Percentiles rank a stretch among this genome's conserved stretches.
These are phyloP conservation scores for Aquilaria yunnanensis DNA, from an alignment of 345 rosid genomes.

Conservation along the genomic window DNA sequence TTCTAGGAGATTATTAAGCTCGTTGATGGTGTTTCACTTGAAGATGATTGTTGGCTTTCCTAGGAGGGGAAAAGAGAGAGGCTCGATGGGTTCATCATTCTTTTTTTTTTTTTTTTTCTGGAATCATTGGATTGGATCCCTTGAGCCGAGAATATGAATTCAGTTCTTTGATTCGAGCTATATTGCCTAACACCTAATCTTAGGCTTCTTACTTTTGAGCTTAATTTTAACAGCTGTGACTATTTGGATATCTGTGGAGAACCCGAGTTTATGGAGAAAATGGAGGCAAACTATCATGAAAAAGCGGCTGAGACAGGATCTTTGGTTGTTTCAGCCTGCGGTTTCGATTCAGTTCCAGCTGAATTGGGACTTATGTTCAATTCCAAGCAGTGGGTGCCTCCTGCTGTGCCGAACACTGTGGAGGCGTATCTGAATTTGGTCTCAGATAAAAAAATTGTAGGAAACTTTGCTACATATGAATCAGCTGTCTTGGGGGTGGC, in stretches of 20 bases:
- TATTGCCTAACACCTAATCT: too few relatives aligned
- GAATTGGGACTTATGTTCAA: slow-evolving; percentile 74
- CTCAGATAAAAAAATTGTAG: slow-evolving; percentile 64
- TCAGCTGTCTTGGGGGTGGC: slow-evolving; percentile 85
- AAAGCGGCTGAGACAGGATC: slow-evolving; percentile 65
- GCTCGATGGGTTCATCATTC: too few relatives aligned
- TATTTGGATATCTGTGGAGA: slow-evolving; percentile 94
- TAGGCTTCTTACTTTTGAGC: background rate
- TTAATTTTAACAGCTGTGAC: slow-evolving; percentile 45
- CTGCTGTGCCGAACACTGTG: slow-evolving; percentile 54
- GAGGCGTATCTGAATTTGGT: slow-evolving; percentile 79
- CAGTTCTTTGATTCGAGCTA: too few relatives aligned
- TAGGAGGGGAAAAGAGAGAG: background rate
- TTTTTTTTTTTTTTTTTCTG: too few relatives aligned
- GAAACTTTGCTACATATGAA: slow-evolving; percentile 75
- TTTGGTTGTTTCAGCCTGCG: slow-evolving; percentile 84
- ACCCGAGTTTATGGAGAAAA: slow-evolving; percentile 87
- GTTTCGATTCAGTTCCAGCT: slow-evolving; percentile 89
- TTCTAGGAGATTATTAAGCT: background rate
- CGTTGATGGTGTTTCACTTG: background rate
- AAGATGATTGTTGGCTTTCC: background rate
- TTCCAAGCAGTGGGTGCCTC: slow-evolving; percentile 70
- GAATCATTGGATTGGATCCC: background rate
- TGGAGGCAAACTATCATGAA: slow-evolving; percentile 65
- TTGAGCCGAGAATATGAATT: background rate